Conservation (phyloP, 805 yeast genomes). For the Blastobotrys muscicola region DNA sequence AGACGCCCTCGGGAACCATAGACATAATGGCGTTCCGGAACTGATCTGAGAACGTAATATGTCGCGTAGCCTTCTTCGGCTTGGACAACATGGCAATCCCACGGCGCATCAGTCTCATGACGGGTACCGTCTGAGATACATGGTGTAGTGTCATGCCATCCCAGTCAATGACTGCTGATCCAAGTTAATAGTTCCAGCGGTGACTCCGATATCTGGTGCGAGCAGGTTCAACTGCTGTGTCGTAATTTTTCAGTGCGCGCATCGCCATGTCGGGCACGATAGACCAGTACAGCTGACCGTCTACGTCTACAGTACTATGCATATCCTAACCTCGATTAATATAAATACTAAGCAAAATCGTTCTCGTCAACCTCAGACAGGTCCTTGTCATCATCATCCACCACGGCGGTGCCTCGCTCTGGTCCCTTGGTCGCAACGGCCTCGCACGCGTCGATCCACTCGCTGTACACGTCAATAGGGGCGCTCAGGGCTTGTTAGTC, state of each 20-base stretch:
- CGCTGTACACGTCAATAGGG: constrained; percentile 91
- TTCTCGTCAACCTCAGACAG: constrained; percentile 18
- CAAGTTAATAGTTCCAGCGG: no score
- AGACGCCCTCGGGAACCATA: background rate
- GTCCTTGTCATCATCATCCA: constrained; percentile 23
- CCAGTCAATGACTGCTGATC: no score
- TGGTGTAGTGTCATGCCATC: no score
- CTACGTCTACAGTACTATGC: background rate
- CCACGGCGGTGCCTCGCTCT: constrained; percentile 13
- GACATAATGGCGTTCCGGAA: background rate
- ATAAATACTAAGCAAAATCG: constrained; percentile 11
- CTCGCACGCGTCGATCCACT: constrained; percentile 96
- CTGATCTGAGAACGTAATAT: background rate
- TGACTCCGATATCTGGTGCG: no score
- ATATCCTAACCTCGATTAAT: background rate
- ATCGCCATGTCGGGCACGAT: no score
- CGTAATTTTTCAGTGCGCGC: no score
- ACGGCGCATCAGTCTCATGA: no score
- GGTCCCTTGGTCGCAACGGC: constrained; percentile 35
- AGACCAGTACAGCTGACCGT: background rate
- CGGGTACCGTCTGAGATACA: no score
- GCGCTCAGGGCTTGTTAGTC: constrained; percentile 42
- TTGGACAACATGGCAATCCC: no score
- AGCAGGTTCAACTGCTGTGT: no score
- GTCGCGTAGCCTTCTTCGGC: background rate